Percentiles rank a stretch among this genome's conserved stretches.
Conservation (phyloP, 495 filamentous ascomycete genomes). For the Beverwykella pulmonaria region DNA sequence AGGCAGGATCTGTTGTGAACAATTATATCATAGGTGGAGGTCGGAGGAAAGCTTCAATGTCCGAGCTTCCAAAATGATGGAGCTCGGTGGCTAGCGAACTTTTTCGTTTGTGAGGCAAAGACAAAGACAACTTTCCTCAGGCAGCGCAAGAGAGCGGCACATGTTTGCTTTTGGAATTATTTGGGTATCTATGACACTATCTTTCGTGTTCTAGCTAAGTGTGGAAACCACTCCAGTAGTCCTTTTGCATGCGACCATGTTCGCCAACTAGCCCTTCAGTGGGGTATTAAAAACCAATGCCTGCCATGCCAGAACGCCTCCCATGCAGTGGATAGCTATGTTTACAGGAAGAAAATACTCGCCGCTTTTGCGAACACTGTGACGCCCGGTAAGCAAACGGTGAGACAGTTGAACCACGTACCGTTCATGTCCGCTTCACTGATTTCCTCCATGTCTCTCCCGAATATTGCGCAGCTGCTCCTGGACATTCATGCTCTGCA, state of each 20-base stretch:
- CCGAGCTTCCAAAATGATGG: conserved; percentile 7
- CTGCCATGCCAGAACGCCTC: background rate
- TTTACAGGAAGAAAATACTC: background rate
- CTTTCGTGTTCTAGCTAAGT: background rate
- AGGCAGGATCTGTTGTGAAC: background rate
- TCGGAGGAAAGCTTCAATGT: conserved; percentile 23
- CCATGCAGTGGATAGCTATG: conserved; percentile 7
- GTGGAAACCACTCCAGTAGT: background rate
- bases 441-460: conserved; percentile 21
- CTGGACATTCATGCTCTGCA: conserved; percentile 67
- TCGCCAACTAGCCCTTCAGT: background rate
- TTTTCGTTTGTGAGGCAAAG: background rate
- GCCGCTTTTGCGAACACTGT: background rate
- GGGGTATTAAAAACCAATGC: background rate
- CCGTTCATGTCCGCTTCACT: background rate
- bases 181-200: background rate
- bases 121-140: background rate
- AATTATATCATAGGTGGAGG: conserved; percentile 26
- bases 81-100: conserved; percentile 3
- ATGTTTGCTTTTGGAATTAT: background rate
- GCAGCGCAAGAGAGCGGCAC: background rate
- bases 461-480: conserved; percentile 60
- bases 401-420: background rate
- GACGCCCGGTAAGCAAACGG: background rate
- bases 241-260: background rate